These are phyloP conservation scores for Besnoitia besnoiti DNA, from an alignment of 169 alveolate genomes.

Conservation along the genomic window DNA sequence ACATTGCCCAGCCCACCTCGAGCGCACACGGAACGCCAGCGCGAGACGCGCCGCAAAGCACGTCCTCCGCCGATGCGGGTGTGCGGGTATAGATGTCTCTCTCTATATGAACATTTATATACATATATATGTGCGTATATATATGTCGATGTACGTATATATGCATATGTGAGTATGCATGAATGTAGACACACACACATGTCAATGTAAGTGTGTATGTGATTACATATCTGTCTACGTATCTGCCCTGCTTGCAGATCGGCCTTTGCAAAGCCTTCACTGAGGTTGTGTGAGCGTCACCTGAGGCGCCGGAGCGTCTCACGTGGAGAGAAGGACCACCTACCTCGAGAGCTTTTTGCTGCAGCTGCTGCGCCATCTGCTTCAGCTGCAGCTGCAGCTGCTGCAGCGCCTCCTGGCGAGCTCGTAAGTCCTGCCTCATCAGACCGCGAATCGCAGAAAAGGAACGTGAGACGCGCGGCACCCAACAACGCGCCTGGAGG, in stretches of 20 bases:
- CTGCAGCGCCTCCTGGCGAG: conserved; percentile 25
- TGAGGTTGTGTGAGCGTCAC: no score
- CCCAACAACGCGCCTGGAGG: not conserved
- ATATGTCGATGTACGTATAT: not conserved
- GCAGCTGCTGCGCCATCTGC: conserved; percentile 30
- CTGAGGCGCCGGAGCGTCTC: no score
- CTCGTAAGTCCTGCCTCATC: conserved; percentile 9
- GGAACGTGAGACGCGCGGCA: not conserved
- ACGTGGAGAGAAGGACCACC: not conserved
- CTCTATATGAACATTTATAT: not conserved
- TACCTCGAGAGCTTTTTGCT: conserved; percentile 28
- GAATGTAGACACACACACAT: not conserved
- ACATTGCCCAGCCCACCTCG: not conserved
- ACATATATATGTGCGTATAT: not conserved
- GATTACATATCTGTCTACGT: no score
- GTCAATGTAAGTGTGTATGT: not conserved
- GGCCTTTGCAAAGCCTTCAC: no score
- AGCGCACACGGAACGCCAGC: no score
- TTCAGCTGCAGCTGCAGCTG: conserved; percentile 13
- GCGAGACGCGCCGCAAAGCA: no score
- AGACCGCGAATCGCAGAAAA: not conserved
- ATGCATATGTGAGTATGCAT: not conserved
- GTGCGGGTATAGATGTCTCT: not conserved
- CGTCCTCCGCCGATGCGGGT: no score
- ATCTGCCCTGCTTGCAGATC: no score